Conservation (phyloP, 352 stramenopile species). For the Pseudoperonospora humuli region DNA sequence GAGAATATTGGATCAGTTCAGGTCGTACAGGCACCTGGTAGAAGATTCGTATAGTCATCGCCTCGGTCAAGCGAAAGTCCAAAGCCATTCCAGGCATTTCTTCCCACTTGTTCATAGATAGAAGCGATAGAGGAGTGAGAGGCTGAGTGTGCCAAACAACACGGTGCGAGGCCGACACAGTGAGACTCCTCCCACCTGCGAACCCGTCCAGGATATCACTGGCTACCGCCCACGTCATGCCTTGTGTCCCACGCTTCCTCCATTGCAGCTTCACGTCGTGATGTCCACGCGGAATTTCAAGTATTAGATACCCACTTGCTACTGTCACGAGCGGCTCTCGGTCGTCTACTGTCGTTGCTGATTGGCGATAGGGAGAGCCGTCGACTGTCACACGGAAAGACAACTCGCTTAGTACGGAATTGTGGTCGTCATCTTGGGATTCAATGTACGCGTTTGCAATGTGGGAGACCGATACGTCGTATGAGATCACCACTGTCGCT, state of each 20-base stretch:
- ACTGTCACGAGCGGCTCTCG: constrained; percentile 44
- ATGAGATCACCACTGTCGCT: constrained; percentile 54
- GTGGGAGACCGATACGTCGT: constrained; percentile 58
- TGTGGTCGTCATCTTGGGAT: constrained; percentile 3
- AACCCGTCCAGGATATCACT: constrained; percentile 64
- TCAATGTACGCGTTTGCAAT: constrained; percentile 16
- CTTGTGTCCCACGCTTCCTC: constrained; percentile 45
- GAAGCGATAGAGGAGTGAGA: constrained; percentile 27
- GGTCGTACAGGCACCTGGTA: constrained; percentile 67
- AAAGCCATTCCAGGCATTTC: constrained; percentile 45
- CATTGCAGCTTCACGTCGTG: constrained; percentile 61
- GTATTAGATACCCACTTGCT: constrained; percentile 49
- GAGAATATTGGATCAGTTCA: constrained; percentile 37
- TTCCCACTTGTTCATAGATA: constrained; percentile 50
- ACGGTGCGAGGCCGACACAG: constrained; percentile 58
- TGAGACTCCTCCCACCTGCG: constrained; percentile 44
- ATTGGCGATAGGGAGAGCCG: constrained; percentile 51
- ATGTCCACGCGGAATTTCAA: constrained; percentile 39
- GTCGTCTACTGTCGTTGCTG: constrained; percentile 50
- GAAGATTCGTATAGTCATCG: constrained; percentile 48
- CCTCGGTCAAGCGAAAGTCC: constrained; percentile 39
- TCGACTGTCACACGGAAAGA: constrained; percentile 57
- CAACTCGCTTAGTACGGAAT: constrained; percentile 39
- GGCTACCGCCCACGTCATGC: constrained; percentile 50
- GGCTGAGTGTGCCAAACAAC: constrained; percentile 66